phyloP scores from a whole-genome alignment of 2,329 filamentous ascomycete species.

The Mollisia scopiformis region DNA sequence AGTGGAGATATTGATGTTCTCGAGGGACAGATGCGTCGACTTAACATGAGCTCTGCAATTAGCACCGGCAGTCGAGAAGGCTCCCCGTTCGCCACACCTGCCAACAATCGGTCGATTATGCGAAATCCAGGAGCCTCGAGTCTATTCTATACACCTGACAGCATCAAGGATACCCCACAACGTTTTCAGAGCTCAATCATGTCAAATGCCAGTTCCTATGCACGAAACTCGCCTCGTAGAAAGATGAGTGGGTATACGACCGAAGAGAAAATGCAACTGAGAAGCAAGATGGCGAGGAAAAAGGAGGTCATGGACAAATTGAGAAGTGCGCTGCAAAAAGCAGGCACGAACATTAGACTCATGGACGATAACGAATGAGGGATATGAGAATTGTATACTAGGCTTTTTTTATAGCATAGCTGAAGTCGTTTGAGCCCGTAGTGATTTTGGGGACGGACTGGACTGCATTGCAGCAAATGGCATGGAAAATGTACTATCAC shows the following conservation, averaged over 20 bases:
- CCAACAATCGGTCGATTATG: slow-evolving; percentile 29
- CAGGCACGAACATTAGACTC: slow-evolving; percentile 32
- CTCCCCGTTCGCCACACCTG: slow-evolving; percentile 43
- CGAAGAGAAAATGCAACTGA: slow-evolving; percentile 60
- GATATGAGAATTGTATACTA: neutral
- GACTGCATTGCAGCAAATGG: no score
- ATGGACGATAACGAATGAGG: slow-evolving; percentile 33
- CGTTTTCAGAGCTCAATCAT: slow-evolving; percentile 34
- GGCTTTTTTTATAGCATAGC: neutral
- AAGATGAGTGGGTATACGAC: slow-evolving; percentile 64
- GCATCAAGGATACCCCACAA: slow-evolving; percentile 25
- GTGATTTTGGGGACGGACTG: no score
- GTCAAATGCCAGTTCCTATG: slow-evolving; percentile 11
- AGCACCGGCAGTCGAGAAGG: slow-evolving; percentile 46
- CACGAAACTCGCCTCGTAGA: slow-evolving; percentile 49
- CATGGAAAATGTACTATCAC: no score
- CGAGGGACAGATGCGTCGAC: slow-evolving; percentile 80
- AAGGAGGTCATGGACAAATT: slow-evolving; percentile 57
- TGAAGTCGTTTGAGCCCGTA: neutral
- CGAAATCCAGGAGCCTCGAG: slow-evolving; percentile 29
- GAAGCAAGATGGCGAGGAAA: slow-evolving; percentile 55
- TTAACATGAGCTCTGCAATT: slow-evolving; percentile 51
- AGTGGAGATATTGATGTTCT: slow-evolving; percentile 89
- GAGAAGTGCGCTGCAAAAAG: slow-evolving; percentile 35
- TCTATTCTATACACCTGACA: slow-evolving; percentile 36